Evolutionary conservation across 2,329 filamentous ascomycete species (phyloP), one percentile per base, ranked within the genome.

Genomic region (Clonostachys byssicola): DNA sequence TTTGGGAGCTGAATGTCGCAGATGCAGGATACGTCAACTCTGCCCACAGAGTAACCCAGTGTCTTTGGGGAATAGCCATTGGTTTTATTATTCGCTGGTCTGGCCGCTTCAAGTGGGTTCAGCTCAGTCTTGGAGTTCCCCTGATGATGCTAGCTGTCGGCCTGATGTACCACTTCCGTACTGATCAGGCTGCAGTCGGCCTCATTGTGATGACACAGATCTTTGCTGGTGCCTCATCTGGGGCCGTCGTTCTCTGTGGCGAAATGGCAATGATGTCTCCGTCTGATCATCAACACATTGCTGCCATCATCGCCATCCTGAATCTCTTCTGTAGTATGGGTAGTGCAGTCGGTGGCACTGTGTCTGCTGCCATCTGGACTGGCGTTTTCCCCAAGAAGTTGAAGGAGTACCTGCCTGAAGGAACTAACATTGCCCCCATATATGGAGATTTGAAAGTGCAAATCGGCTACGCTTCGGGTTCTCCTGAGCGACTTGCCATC

Each of bases 341-440:
- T 39, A 75, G 73, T 17, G 79, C 81, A 2, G 66, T 85, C 6
- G 83, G 82, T 2, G 72, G 71, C 3, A 76, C 82, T 8, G 73
- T 88, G 43, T 76, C 83, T 1, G 75, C 75, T 0, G 82, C 83
- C 10, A 80, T 88, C 51, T 88, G 83, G 83, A 80, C 77, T 0
- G 72, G 75, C 50, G 73, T 77, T 2, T 78, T 88, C 55, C 75
- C 74, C 6, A 62, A 67, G 16, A 72, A 73, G 12, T 68, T 86
- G 13, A 55, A 56, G 17, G 56, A 63, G 40, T 73, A 80, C 51
- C 67, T 85, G 0, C 80, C 81, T 12, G 38, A 45, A 13, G 33
- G 35, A 4, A 58, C 62, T 0, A 62, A 67, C 12, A 55, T 64
- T 3, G 61, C 76, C 12, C 47, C 39, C 20, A 66, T 69, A 45